Base-by-base conservation (phyloP, 2,329 filamentous ascomycete species). In the Pleurostoma richardsiae region DNA sequence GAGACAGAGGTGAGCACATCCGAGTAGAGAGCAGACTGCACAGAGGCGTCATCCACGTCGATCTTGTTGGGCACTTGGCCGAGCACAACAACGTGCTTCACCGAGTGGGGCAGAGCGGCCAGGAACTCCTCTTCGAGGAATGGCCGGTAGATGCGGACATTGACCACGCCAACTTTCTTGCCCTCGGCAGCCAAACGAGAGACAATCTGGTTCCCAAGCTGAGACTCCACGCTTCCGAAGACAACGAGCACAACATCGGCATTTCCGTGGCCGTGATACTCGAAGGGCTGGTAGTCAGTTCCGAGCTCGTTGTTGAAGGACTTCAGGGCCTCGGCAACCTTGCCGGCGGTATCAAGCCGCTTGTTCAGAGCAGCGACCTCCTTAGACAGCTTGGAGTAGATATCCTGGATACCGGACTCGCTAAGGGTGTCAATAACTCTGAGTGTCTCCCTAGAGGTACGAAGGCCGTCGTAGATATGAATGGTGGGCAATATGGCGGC, bases 91-190 rank as follows among this genome's bases (percentile, higher is more conserved):
- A 99, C 77, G 52, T 79, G 86, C 68, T 81, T 82, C 41, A 85
- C 80, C 33, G 87, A 87, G 55, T 82, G 74, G 31, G 94, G 90
- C 29, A 99, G 79, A 8, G 81, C 80, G 55, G 86, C 83, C 52
- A 97, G 73, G 76, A 99, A 97, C 44, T 89, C 88, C 64, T 96
- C 90, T 70, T 99, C 94, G 30, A 94, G 82, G 61, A 99, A 97
- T 11, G 94, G 94, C 40, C 92, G 83, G 75, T 97, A 99, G 46
- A 99, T 79, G 53, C 94, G 87, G 41, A 97, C 92, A 58, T 89
- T 92, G 66, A 99, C 77, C 38, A 92, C 86, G 58, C 94, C 94
- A 51, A 96, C 80, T 70, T 85, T 89, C 61, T 80, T 79, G 54
- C 86, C 90, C 53, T 85, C 79, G 52, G 80, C 77, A 30, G 87